A percentile compares a stretch with the other conserved stretches of the same genome.
Evolutionary conservation across 2,329 filamentous ascomycete species (phyloP).

Genomic region (Triangularia verruculosa): DNA sequence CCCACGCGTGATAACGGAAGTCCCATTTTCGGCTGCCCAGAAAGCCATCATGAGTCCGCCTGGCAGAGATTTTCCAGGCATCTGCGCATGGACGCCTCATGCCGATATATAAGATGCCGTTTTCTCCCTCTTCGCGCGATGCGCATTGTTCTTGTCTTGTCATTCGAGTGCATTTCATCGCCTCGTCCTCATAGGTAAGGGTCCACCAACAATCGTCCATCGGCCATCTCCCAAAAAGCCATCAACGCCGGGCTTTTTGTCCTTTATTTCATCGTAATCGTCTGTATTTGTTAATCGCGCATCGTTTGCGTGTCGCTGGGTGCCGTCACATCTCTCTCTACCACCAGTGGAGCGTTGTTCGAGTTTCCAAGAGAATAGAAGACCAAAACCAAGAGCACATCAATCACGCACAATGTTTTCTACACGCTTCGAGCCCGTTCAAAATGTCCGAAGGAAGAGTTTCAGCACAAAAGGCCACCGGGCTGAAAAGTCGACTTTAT

Average conservation of each 20-base stretch:
- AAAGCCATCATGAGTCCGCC: conserved; percentile 10
- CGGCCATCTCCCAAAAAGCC: conserved; percentile 8
- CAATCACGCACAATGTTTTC: conserved; percentile 46
- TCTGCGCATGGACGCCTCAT: conserved; percentile 23
- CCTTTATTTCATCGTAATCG: conserved; percentile 11
- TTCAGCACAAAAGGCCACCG: conserved; percentile 54
- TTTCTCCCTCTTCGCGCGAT: conserved; percentile 16
- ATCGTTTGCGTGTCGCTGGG: neutral
- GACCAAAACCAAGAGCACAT: neutral
- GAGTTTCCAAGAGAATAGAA: neutral
- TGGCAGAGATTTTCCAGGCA: conserved; percentile 24
- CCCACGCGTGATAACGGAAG: conserved; percentile 13
- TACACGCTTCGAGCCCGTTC: conserved; percentile 40
- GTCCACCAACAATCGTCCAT: conserved; percentile 8
- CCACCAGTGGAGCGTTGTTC: neutral
- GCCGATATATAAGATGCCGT: conserved; percentile 23
- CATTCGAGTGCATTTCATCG: conserved; percentile 13
- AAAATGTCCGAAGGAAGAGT: conserved; percentile 44
- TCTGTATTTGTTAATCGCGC: conserved; percentile 1
- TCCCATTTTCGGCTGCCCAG: conserved; percentile 24
- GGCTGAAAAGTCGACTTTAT: conserved; percentile 48
- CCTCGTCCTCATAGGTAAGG: conserved; percentile 20
- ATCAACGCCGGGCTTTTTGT: conserved; percentile 6
- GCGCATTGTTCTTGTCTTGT: conserved; percentile 20
- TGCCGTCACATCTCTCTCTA: neutral